A percentile compares a stretch with the other conserved stretches of the same genome.
Conservation (phyloP, 345 rosid species). For the Dipteronia sinensis region DNA sequence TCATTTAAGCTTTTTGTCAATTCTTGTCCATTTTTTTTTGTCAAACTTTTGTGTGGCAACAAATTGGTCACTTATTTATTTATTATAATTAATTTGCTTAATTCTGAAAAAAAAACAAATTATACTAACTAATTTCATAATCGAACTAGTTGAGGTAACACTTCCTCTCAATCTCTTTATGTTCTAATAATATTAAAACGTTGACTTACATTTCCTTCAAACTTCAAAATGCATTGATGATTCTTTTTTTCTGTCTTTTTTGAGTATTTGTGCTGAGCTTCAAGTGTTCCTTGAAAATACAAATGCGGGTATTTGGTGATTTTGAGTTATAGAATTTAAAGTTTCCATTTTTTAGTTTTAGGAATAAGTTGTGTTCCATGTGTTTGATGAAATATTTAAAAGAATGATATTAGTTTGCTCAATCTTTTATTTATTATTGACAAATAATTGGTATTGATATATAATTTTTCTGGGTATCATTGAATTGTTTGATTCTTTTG, state of each 20-base stretch:
- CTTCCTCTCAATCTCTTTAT: not conserved
- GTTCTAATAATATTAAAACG: not conserved
- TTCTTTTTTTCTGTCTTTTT: not conserved
- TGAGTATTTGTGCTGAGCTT: not conserved
- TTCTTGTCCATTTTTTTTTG: too few relatives aligned
- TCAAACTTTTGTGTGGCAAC: too few relatives aligned
- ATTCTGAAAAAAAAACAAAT: slow-evolving; percentile 8
- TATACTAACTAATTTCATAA: not conserved
- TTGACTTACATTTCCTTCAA: not conserved
- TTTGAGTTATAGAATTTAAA: not conserved
- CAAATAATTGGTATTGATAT: too few relatives aligned
- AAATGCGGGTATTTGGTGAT: not conserved
- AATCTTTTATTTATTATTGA: too few relatives aligned
- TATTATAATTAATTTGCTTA: not conserved
- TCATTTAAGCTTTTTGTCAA: not conserved
- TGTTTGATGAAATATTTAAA: slow-evolving; percentile 16
- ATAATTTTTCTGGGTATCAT: too few relatives aligned
- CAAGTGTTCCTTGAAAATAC: not conserved
- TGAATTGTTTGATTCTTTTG: not conserved
- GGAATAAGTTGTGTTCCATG: not conserved
- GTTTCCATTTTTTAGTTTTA: not conserved
- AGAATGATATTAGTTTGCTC: not conserved
- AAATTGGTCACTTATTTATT: too few relatives aligned
- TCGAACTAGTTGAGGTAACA: not conserved
- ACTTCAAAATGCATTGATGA: not conserved